Conservation (phyloP, 2,329 filamentous ascomycete genomes). For the Ophiocordyceps camponoti-leonardi region DNA sequence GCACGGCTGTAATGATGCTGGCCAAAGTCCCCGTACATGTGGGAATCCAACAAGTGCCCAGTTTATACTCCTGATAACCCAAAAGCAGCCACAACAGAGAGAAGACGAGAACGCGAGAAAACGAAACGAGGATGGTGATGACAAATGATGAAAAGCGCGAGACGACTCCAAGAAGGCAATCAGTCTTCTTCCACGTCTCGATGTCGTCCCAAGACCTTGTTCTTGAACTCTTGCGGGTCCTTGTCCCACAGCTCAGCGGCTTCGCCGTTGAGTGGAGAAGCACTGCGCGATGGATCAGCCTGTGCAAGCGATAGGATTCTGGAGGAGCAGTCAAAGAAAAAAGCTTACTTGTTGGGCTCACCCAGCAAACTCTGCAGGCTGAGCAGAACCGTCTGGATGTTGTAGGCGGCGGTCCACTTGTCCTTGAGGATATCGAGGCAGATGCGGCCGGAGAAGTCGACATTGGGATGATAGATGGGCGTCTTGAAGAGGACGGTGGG, state of each 20-base stretch:
- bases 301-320: background rate
- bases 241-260: slow-evolving; percentile 93
- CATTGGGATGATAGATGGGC: slow-evolving; percentile 96
- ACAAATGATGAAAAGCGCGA: background rate
- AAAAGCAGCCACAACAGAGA: background rate
- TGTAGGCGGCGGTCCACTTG: slow-evolving; percentile 97
- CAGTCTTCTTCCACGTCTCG: slow-evolving; percentile 48
- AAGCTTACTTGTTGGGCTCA: slow-evolving; percentile 88
- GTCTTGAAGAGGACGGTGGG: slow-evolving; percentile 95
- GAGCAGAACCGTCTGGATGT: slow-evolving; percentile 81
- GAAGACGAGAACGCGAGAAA: background rate
- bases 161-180: background rate
- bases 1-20: background rate
- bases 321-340: background rate
- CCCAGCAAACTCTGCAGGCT: slow-evolving; percentile 90
- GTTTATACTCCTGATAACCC: background rate
- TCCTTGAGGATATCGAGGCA: slow-evolving; percentile 97
- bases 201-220: slow-evolving; percentile 47
- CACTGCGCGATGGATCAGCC: slow-evolving; percentile 30
- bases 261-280: slow-evolving; percentile 88
- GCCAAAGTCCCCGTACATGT: background rate
- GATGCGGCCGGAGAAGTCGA: slow-evolving; percentile 93
- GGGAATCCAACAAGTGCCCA: background rate
- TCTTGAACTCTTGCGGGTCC: slow-evolving; percentile 74
- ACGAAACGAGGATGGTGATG: too few species aligned